A percentile compares a stretch with the other conserved stretches of the same genome.
Conservation (phyloP, 2,329 filamentous ascomycete species). For the Pseudocercospora macadamiae region DNA sequence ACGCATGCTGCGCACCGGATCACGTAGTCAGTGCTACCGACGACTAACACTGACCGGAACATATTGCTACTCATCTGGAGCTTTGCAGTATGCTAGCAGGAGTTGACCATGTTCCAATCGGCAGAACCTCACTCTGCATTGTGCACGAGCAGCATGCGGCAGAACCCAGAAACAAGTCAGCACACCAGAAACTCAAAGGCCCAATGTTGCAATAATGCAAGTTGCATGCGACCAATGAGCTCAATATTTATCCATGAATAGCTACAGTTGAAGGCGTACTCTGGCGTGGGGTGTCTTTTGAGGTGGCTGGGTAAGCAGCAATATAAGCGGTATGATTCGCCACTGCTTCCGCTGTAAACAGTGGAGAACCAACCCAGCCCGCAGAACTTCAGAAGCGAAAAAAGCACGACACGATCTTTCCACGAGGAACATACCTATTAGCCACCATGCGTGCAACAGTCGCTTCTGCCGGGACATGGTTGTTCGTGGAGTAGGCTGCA, state of each 20-base stretch:
- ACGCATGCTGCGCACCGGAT: too few species aligned
- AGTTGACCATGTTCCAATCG: too few species aligned
- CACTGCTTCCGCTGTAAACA: neutral
- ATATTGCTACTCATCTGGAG: too few species aligned
- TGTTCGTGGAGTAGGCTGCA: neutral
- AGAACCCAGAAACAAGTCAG: neutral
- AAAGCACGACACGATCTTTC: neutral
- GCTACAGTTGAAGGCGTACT: neutral
- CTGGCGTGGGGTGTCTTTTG: neutral
- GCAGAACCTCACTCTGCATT: neutral
- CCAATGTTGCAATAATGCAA: neutral
- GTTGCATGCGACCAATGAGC: neutral
- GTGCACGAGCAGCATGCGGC: neutral
- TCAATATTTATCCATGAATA: neutral
- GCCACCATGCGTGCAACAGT: constrained; percentile 1
- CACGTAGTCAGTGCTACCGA: too few species aligned
- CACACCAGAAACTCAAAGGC: neutral
- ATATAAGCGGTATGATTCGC: neutral
- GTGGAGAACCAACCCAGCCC: neutral
- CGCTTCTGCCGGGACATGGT: neutral
- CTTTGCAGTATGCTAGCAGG: too few species aligned
- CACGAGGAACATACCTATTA: neutral
- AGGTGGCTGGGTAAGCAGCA: neutral
- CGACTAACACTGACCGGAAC: too few species aligned
- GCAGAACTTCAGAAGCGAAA: neutral